Evolutionary conservation across 2,329 filamentous ascomycete genomes (phyloP), one percentile per base, ranked within the genome.

Genomic region (Phialocephala sp.): DNA sequence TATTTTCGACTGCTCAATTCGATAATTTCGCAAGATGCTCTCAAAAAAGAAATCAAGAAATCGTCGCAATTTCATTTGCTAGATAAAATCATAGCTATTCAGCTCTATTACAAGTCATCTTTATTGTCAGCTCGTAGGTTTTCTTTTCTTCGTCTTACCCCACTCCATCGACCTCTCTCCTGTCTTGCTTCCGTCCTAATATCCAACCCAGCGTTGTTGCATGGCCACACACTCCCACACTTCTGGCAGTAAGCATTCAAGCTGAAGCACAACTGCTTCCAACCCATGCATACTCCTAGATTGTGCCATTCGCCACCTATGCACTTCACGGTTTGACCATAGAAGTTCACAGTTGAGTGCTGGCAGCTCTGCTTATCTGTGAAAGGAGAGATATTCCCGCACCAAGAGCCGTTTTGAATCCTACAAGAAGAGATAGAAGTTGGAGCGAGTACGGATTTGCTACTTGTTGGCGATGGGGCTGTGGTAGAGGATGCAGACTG

Each of bases 341-440:
- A 47, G 43, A 61, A 64, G 43, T 54, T 52, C 9, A 22, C n/a
- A 24, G 12, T 8, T 18, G 65, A 50, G 35, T 43, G n/a, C 2
- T 35, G 36, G 22, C 65, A 67, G 54, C 52, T 27, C 1, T 27
- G 6, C 35, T 61, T 47, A 32, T 62, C 37, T 45, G 41, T 55
- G 59, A 67, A 67, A 15, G 60, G 2, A 22, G 41, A 50, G 35
- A 64, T 55, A n/a, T 36, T 60, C 37, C 64, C 64, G 20, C 57
- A 66, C 60, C 56, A 66, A 8, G 59, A 60, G n/a, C 60, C 60
- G 35, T 58, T 59, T 24, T 47, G 8, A 12, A 52, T 24, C 8
- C 24, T 27, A 22, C 61, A 67, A 18, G 52, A 36, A 3, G 63
- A 15, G 14, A 50, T 60, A 15, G 65, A 22, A 2, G 63, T 58